Percentiles rank a stretch among this genome's conserved stretches.
These are phyloP conservation scores for Candida andamanensis DNA, from an alignment of 805 yeast genomes.

Conservation along the genomic window DNA sequence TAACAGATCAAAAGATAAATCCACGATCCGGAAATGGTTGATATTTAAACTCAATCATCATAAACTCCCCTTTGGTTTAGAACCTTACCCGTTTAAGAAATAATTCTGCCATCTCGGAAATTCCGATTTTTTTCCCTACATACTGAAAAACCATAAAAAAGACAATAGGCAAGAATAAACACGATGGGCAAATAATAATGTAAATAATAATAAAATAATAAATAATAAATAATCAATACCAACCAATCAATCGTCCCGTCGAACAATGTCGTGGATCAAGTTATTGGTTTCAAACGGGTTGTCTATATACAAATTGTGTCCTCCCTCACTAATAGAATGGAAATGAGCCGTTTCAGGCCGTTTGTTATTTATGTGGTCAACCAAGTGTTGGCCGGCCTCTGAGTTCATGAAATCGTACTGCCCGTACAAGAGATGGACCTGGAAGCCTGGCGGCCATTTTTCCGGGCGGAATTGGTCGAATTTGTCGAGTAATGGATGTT, in stretches of 20 bases:
- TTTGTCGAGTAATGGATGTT: constrained; percentile 62
- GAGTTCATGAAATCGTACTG: constrained; percentile 71
- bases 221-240: no score
- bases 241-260: constrained; percentile 1
- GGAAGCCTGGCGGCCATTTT: constrained; percentile 14
- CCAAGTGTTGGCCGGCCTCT: constrained; percentile 43
- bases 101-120: no score
- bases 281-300: constrained; percentile 40
- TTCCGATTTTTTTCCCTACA: no score
- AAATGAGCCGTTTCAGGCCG: constrained; percentile 16
- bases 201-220: no score
- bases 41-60: no score
- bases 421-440: constrained; percentile 55
- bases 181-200: no score
- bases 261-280: constrained; percentile 15
- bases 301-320: constrained; percentile 41
- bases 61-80: no score
- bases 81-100: no score
- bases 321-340: constrained; percentile 30
- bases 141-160: no score
- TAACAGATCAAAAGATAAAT: no score
- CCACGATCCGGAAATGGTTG: no score
- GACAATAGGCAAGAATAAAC: no score
- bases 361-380: constrained; percentile 14
- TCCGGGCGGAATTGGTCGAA: constrained; percentile 23